Evolutionary conservation across 2,329 filamentous ascomycete species (phyloP).

Genomic region (Zymoseptoria crescenta): DNA sequence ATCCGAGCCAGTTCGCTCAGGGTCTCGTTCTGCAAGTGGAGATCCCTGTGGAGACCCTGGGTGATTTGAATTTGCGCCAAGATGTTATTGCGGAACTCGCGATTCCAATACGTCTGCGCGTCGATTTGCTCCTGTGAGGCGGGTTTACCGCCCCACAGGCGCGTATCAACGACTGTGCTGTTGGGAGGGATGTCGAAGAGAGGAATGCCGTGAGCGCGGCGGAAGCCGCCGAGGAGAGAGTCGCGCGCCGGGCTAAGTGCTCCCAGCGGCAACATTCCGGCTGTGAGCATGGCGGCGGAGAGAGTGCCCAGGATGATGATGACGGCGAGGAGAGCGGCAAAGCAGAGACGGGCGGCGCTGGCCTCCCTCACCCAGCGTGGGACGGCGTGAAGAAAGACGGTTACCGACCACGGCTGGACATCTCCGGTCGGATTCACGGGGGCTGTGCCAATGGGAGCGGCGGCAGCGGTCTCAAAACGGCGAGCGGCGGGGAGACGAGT

Average conservation of each 20-base stretch:
- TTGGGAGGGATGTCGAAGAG: background rate
- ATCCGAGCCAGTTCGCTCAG: slow-evolving; percentile 34
- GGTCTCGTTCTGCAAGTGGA: slow-evolving; percentile 6
- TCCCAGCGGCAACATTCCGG: background rate
- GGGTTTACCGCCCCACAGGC: background rate
- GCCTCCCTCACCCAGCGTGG: slow-evolving; percentile 1
- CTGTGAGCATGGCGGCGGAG: background rate
- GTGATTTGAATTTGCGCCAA: background rate
- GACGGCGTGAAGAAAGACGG: slow-evolving; percentile 8
- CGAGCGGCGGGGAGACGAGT: background rate
- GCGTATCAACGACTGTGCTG: background rate
- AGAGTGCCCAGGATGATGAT: background rate
- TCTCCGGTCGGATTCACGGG: background rate
- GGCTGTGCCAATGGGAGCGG: background rate
- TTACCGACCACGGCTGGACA: slow-evolving; percentile 2
- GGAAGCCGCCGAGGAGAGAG: background rate
- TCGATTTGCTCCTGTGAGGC: background rate
- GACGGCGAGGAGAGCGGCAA: background rate
- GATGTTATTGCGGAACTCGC: background rate
- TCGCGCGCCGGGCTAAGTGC: background rate
- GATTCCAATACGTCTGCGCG: background rate
- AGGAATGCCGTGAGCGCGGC: background rate
- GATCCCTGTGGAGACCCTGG: background rate
- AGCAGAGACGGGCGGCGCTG: background rate
- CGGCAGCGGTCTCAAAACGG: background rate